phyloP scores from a whole-genome alignment of 1,284 basidiomycete genomes.

The Irpex rosettiformis region DNA sequence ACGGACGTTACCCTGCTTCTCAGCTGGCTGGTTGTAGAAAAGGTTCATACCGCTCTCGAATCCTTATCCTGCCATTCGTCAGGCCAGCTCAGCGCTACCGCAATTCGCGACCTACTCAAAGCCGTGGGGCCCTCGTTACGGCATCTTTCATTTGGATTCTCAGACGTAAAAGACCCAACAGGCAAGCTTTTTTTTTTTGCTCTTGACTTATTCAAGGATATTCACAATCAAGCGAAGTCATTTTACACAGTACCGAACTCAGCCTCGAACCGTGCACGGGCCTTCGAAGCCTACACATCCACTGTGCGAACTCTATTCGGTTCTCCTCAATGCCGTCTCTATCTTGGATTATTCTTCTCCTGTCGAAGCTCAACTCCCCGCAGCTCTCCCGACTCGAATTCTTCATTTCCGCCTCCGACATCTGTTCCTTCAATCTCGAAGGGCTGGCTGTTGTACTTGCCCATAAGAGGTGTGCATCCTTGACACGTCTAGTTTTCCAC shows the following conservation, averaged over 20 bases:
- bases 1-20: conserved; percentile 19
- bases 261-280: conserved; percentile 16
- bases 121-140: conserved; percentile 18
- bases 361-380: conserved; percentile 19
- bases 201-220: neutral
- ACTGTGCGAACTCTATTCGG: conserved; percentile 11
- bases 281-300: conserved; percentile 17
- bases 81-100: conserved; percentile 16
- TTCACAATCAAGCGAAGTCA: conserved; percentile 10
- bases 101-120: conserved; percentile 18
- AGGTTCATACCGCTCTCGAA: conserved; percentile 10
- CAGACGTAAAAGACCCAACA: conserved; percentile 21
- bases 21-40: conserved; percentile 17
- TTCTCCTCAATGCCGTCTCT: conserved; percentile 18
- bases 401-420: conserved; percentile 13
- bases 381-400: conserved; percentile 16
- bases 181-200: conserved; percentile 14
- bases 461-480: conserved; percentile 13
- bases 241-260: conserved; percentile 18
- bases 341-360: conserved; percentile 25
- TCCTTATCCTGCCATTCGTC: conserved; percentile 20
- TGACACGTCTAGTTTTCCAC: conserved; percentile 15
- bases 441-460: conserved; percentile 23
- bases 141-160: conserved; percentile 19
- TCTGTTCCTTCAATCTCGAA: conserved; percentile 21